phyloP scores from a whole-genome alignment of 176 grass and related monocot genomes.

The Oryza meyeriana region DNA sequence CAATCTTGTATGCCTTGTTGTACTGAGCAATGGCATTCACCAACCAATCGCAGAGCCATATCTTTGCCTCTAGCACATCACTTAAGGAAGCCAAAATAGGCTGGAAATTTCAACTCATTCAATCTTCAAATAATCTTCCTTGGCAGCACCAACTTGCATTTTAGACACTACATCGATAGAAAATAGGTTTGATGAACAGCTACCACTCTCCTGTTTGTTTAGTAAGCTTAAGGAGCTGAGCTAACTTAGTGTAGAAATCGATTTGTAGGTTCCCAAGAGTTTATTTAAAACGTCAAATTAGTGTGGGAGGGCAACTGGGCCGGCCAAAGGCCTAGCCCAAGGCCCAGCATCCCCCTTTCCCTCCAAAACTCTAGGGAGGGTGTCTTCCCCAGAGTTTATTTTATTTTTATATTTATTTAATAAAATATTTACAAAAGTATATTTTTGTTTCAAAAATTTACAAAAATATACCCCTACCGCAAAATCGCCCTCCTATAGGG shows the following conservation, averaged over 20 bases:
- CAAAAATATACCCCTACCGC: too few relatives aligned
- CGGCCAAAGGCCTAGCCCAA: too few relatives aligned
- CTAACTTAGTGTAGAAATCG: background rate
- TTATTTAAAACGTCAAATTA: too few relatives aligned
- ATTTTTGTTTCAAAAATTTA: too few relatives aligned
- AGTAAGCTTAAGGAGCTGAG: background rate
- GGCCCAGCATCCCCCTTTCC: too few relatives aligned
- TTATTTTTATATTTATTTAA: too few relatives aligned
- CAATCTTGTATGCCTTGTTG: slow-evolving; percentile 58
- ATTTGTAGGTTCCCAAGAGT: too few relatives aligned
- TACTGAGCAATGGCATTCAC: slow-evolving; percentile 74
- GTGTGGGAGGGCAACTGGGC: too few relatives aligned
- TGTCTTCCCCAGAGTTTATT: too few relatives aligned
- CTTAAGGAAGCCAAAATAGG: slow-evolving; percentile 81
- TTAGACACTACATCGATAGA: background rate
- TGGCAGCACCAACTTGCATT: background rate
- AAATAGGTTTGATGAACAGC: background rate
- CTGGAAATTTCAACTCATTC: slow-evolving; percentile 43
- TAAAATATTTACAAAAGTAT: too few relatives aligned
- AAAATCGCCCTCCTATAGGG: too few relatives aligned
- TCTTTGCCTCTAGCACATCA: slow-evolving; percentile 71
- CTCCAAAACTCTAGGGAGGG: too few relatives aligned
- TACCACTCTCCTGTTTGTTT: background rate
- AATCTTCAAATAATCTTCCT: slow-evolving; percentile 14
- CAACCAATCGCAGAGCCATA: slow-evolving; percentile 89